Evolutionary conservation across 768 basidiomycete genomes (phyloP).

Genomic region (Tremella yokohamensis): DNA sequence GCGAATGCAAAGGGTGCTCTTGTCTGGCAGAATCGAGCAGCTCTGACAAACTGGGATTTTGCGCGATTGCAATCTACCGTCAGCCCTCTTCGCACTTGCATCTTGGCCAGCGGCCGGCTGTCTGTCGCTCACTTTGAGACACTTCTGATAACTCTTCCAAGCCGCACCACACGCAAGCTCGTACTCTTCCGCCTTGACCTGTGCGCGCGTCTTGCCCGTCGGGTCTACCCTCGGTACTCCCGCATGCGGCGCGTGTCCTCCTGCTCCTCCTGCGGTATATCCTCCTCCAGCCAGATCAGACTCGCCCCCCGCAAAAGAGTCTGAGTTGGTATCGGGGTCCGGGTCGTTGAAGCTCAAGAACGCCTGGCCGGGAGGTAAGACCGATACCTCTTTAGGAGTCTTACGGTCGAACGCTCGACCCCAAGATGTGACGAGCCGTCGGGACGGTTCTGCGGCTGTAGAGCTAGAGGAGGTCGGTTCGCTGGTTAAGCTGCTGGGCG

Average conservation of each 20-base stretch:
- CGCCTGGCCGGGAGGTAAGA: not conserved
- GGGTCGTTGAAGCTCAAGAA: no score
- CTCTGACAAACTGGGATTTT: conserved; percentile 69
- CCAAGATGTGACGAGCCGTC: conserved; percentile 18
- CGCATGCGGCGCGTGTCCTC: not conserved
- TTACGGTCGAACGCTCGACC: conserved; percentile 6
- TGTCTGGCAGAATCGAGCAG: conserved; percentile 73
- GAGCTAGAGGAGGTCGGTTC: not conserved
- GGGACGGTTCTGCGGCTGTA: conserved; percentile 1
- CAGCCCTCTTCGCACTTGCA: no score
- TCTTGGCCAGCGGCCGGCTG: not conserved
- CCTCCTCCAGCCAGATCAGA: not conserved
- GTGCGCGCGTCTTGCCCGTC: conserved; percentile 61
- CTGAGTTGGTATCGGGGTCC: not conserved
- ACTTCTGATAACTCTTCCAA: conserved; percentile 74
- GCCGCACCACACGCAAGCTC: conserved; percentile 76
- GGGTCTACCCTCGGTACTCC: conserved; percentile 31
- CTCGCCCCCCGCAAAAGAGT: conserved; percentile 7
- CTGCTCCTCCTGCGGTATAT: no score
- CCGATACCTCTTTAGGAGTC: not conserved
- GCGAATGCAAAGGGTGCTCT: conserved; percentile 62
- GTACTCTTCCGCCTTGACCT: conserved; percentile 76
- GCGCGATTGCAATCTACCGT: conserved; percentile 68
- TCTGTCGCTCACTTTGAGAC: conserved; percentile 69
- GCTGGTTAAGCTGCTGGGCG: not conserved